Evolutionary conservation across 2,329 filamentous ascomycete species (phyloP), one percentile per base, ranked within the genome.

Genomic region (Didymella pinodella): DNA sequence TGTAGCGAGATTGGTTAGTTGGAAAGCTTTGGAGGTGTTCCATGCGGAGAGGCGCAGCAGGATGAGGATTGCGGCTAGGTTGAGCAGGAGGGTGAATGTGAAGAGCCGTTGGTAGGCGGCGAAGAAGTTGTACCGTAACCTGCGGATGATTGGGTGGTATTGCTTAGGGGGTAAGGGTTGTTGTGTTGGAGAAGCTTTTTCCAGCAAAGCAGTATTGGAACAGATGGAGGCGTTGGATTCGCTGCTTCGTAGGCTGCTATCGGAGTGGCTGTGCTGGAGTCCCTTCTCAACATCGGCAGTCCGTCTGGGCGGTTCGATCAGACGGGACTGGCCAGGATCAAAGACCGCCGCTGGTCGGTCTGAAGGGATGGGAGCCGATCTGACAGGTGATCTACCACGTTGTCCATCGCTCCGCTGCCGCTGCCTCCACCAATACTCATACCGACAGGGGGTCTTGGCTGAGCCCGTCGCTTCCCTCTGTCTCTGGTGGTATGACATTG

Each of bases 71-170:
- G 50, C 43, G 20, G 72, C 64, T 12, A 75, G 14, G 61, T 82
- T 82, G 64, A 70, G 65, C 32, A 80, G 25, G 61, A 80, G 75
- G 41, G 80, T 68, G 20, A 80, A 51, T 4, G 76, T 72, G 63
- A 82, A 82, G 32, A 83, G 72, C 28, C 78, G 75, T 28, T 77
- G 74, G 64, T 81, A 82, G 14, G 70, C 70, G 0, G 63, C 69
- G 43, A 70, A 63, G 52, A 68, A 12, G 18, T 55, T 64, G 38
- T 65, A 64, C 1, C 60, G 59, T 4, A 73, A 36, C 41, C 59
- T 32, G 29, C 71, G 64, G 28, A 71, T 2, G n/a, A 67, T 7
- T 26, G 57, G 48, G 2, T 29, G n/a, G 5, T 31, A n/a, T 3
- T 26, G 41, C 7, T 43, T 22, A 4, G 50, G 22, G 7, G 56